Conservation (phyloP, 257 asterid genomes). For the Capsicum rhomboideum region DNA sequence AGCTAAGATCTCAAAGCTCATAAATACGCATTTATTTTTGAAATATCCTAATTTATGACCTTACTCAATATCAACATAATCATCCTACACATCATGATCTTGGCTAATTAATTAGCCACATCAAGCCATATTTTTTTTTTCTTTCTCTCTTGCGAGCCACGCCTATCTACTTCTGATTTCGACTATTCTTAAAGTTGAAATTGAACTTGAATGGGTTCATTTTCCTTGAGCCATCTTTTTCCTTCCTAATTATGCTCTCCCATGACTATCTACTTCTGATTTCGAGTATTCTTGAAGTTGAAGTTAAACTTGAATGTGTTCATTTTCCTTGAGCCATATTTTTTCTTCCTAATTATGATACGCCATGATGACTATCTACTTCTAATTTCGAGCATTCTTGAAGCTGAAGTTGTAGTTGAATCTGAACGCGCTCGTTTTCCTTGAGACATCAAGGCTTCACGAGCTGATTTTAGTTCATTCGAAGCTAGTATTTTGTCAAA, state of each 20-base stretch:
- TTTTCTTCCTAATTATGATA: background rate
- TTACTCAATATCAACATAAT: background rate
- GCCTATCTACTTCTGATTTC: too few species aligned
- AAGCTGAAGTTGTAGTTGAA: background rate
- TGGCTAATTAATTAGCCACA: background rate
- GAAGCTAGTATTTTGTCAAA: background rate
- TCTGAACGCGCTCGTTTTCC: background rate
- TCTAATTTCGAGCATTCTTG: background rate
- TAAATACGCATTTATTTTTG: background rate
- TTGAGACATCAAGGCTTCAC: conserved; percentile 3
- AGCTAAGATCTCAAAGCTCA: background rate
- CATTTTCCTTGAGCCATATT: background rate
- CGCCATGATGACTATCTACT: background rate
- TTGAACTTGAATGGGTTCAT: too few species aligned
- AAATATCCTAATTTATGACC: background rate
- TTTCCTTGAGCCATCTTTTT: too few species aligned
- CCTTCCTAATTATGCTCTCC: too few species aligned
- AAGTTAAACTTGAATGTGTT: background rate
- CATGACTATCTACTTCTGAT: background rate
- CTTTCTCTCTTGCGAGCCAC: too few species aligned
- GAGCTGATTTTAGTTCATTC: background rate
- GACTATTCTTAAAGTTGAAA: too few species aligned
- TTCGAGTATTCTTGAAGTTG: background rate
- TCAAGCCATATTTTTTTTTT: background rate
- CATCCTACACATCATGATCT: background rate